Conservation (phyloP, 208 protist species). For the Acanthamoeba culbertsoni region DNA sequence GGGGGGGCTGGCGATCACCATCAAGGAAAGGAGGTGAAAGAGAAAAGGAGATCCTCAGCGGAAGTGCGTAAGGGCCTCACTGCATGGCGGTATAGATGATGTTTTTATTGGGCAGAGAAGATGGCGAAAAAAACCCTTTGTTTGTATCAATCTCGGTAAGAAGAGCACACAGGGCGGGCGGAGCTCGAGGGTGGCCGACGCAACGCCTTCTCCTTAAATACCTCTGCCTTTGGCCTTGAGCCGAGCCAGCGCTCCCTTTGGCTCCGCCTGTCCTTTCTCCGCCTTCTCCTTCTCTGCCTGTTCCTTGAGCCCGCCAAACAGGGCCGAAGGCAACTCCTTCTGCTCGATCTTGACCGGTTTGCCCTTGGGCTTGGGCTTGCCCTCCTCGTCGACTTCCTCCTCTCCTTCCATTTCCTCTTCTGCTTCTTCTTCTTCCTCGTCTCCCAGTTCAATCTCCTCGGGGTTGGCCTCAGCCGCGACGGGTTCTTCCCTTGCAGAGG, state of each 20-base stretch:
- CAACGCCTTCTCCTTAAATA: background rate
- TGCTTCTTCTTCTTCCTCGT: slow-evolving; percentile 26
- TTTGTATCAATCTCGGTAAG: background rate
- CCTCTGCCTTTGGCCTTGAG: background rate
- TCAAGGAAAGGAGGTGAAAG: background rate
- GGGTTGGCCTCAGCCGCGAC: slow-evolving; percentile 32
- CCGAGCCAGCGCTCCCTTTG: background rate
- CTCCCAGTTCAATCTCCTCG: slow-evolving; percentile 29
- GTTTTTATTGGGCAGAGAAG: background rate
- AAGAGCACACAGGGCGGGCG: background rate
- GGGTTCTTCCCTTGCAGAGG: background rate
- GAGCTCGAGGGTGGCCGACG: background rate
- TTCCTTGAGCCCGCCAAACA: slow-evolving; percentile 46
- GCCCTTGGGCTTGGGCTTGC: background rate
- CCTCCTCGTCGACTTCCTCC: background rate
- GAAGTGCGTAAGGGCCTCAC: too few species aligned
- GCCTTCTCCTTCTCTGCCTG: background rate
- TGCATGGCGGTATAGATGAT: background rate
- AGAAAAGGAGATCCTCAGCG: too few species aligned
- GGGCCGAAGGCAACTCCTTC: background rate
- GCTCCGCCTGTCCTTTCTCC: background rate
- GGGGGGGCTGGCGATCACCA: background rate
- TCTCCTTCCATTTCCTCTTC: background rate
- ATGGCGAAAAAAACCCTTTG: background rate
- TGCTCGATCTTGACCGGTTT: slow-evolving; percentile 23